Evolutionary conservation across 192 early-diverging fungal species (phyloP).

Genomic region (Gigaspora rosea): DNA sequence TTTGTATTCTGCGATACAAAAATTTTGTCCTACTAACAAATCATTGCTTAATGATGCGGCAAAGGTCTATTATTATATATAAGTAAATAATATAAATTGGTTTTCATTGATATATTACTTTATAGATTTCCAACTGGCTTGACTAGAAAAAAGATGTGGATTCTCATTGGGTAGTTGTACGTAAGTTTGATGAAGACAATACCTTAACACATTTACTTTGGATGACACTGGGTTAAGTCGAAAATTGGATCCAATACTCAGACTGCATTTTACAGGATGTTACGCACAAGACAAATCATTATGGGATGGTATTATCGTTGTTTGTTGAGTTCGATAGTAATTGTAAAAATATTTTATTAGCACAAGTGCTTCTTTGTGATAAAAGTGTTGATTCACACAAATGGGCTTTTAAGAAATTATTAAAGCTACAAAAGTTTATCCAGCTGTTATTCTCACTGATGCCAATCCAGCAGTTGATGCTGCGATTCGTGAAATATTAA

Average conservation of each 20-base stretch:
- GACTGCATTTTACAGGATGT: conserved; percentile 2
- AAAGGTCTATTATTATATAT: too few species aligned
- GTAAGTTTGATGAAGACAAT: background rate
- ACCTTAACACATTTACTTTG: background rate
- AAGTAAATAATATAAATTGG: too few species aligned
- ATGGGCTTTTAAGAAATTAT: background rate
- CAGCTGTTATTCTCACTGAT: background rate
- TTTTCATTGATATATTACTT: too few species aligned
- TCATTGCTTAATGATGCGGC: too few species aligned
- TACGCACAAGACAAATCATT: background rate
- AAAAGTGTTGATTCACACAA: background rate
- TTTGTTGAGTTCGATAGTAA: conserved; percentile 6
- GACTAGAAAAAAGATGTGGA: too few species aligned
- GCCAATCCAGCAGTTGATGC: background rate
- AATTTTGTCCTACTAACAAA: too few species aligned
- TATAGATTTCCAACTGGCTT: too few species aligned
- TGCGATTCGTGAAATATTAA: background rate
- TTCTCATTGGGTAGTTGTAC: background rate
- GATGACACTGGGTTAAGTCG: background rate
- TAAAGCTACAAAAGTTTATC: background rate
- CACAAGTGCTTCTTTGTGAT: background rate
- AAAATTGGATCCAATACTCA: conserved; percentile 3
- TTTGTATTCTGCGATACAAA: too few species aligned
- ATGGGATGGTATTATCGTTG: background rate
- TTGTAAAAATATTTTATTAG: conserved; percentile 1